phyloP scores from a whole-genome alignment of 768 basidiomycete species.

The Mycena rosella region DNA sequence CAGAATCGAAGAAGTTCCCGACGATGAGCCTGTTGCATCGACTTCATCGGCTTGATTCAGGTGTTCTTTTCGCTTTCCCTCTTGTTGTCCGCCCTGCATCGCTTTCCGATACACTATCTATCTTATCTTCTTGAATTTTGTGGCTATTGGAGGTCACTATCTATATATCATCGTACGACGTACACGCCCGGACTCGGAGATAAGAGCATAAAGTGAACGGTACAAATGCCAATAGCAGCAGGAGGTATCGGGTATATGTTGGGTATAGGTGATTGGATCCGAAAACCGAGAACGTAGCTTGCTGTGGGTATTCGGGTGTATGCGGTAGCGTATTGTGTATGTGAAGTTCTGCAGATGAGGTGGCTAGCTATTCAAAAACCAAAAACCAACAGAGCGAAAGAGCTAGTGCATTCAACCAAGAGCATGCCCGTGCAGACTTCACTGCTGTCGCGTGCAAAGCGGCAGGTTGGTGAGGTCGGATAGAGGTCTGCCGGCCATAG shows the following conservation, averaged over 20 bases:
- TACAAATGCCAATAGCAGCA: too few relatives aligned
- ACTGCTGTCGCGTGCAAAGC: conserved; percentile 8
- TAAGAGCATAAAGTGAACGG: neutral
- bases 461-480: conserved; percentile 9
- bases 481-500: neutral
- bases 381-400: neutral
- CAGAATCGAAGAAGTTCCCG: conserved; percentile 35
- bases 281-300: too few relatives aligned
- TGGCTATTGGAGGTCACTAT: neutral
- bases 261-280: too few relatives aligned
- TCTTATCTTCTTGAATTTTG: conserved; percentile 3
- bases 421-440: neutral
- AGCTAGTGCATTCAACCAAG: neutral
- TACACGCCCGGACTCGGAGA: neutral
- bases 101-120: conserved; percentile 9
- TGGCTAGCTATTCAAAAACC: too few relatives aligned
- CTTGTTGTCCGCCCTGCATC: conserved; percentile 7
- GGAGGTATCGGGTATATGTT: too few relatives aligned
- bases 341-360: too few relatives aligned
- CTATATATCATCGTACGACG: neutral
- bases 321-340: too few relatives aligned
- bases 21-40: conserved; percentile 22
- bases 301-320: too few relatives aligned
- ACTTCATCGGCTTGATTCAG: conserved; percentile 30
- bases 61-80: conserved; percentile 6